Conservation (phyloP, 1,284 basidiomycete genomes). For the Ganoderma leucocontextum region DNA sequence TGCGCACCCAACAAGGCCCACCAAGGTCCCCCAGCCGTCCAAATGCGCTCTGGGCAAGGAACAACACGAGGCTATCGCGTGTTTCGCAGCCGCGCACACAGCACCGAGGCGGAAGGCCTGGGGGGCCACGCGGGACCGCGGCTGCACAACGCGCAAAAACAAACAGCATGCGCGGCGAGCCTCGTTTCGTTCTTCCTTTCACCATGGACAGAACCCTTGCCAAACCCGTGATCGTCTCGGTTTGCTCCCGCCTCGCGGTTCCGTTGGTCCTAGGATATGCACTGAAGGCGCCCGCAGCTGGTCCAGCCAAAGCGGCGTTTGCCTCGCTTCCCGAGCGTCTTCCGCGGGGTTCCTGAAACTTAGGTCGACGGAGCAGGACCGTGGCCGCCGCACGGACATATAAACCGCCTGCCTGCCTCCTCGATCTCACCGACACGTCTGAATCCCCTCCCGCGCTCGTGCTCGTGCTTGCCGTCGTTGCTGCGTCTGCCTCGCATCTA, state of each 20-base stretch:
- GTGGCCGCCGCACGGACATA: conserved; percentile 8
- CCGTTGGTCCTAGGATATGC: conserved; percentile 1
- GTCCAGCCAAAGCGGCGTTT: conserved; percentile 16
- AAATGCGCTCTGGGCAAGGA: conserved; percentile 3
- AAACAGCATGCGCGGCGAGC: background rate
- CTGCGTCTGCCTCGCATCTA: conserved; percentile 6
- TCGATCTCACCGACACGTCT: background rate
- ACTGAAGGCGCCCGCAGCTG: background rate
- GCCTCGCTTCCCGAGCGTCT: conserved; percentile 10
- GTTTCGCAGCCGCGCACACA: conserved; percentile 4
- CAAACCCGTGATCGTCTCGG: conserved; percentile 9
- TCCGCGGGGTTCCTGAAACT: conserved; percentile 15
- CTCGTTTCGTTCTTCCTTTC: background rate
- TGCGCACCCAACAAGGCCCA: conserved; percentile 2
- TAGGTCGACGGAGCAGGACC: conserved; percentile 6
- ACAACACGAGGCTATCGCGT: conserved; percentile 19
- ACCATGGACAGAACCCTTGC: background rate
- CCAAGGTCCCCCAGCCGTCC: conserved; percentile 5
- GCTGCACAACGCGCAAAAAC: background rate
- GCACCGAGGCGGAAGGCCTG: background rate
- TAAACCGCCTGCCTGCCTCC: background rate
- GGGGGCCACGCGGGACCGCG: conserved; percentile 1
- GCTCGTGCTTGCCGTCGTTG: conserved; percentile 9
- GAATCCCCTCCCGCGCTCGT: conserved; percentile 17
- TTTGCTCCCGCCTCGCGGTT: conserved; percentile 7